Evolutionary conservation across 305 asterid species (phyloP).

Genomic region (Fraxinus nigra): DNA sequence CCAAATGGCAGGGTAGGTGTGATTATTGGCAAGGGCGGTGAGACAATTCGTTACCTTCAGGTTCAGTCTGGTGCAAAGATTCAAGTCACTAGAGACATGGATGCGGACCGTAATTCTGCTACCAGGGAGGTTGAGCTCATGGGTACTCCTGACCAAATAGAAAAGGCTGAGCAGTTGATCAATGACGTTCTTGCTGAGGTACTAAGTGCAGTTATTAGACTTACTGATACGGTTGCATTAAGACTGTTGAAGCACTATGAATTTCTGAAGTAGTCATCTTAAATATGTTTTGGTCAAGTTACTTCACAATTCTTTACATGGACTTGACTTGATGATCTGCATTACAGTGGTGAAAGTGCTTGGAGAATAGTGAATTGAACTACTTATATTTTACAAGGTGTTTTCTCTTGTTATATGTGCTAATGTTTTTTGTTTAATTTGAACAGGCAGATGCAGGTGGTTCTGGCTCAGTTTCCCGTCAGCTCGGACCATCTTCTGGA

Average conservation of each 20-base stretch:
- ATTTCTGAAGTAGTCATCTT: background rate
- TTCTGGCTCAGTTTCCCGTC: background rate
- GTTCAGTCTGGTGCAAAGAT: conserved; percentile 80
- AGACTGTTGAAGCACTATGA: background rate
- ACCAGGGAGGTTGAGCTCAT: conserved; percentile 77
- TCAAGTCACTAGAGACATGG: conserved; percentile 87
- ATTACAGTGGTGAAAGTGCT: background rate
- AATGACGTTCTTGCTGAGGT: conserved; percentile 82
- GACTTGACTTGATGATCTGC: background rate
- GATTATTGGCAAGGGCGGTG: conserved; percentile 83
- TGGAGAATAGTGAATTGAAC: background rate
- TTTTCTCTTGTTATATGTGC: background rate
- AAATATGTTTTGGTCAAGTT: background rate
- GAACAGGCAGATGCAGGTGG: background rate
- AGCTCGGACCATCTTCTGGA: background rate
- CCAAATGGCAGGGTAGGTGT: conserved; percentile 87
- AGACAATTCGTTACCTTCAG: conserved; percentile 77
- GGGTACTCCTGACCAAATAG: conserved; percentile 78
- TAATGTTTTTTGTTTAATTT: background rate
- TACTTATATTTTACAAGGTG: background rate
- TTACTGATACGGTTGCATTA: background rate
- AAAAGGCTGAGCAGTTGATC: conserved; percentile 81
- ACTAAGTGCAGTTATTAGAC: background rate
- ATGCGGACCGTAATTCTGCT: conserved; percentile 67
- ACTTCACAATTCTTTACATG: background rate